A percentile compares a stretch with the other conserved stretches of the same genome.
phyloP scores from a whole-genome alignment of 106 monocot genomes.

The Amphibolis antarctica region DNA sequence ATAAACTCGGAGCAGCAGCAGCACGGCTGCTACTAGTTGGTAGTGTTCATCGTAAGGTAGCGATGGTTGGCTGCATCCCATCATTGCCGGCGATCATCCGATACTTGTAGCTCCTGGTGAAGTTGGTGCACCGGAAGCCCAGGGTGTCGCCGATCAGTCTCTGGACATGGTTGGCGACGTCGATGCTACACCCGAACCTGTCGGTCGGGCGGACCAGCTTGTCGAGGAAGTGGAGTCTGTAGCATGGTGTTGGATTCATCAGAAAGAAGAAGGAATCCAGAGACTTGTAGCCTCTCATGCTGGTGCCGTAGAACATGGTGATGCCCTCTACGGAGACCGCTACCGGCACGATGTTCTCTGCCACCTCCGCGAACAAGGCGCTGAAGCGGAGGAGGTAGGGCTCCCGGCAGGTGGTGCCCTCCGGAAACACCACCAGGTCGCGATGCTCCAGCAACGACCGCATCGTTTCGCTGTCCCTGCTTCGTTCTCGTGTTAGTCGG shows the following conservation, averaged over 20 bases:
- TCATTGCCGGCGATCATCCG: constrained; percentile 30
- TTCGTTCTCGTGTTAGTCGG: constrained; percentile 22
- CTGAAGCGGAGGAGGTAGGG: constrained; percentile 49
- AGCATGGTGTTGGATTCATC: constrained; percentile 40
- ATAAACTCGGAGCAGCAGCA: too few species aligned
- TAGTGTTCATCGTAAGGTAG: too few species aligned
- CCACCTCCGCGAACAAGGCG: constrained; percentile 41
- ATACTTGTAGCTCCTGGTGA: constrained; percentile 32
- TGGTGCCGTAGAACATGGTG: constrained; percentile 43
- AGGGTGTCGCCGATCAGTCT: constrained; percentile 12
- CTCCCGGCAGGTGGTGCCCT: constrained; percentile 55
- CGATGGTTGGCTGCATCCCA: constrained; percentile 11
- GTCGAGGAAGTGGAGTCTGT: constrained; percentile 17
- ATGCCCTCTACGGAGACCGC: constrained; percentile 17
- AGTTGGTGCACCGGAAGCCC: constrained; percentile 26
- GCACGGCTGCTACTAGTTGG: too few species aligned
- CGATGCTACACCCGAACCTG: not conserved
- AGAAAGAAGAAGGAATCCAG: constrained; percentile 48
- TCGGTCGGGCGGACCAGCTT: not conserved
- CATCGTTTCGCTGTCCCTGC: constrained; percentile 19
- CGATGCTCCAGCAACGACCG: constrained; percentile 4
- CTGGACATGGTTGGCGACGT: constrained; percentile 25
- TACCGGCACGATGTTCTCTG: constrained; percentile 27
- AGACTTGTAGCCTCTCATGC: constrained; percentile 32
- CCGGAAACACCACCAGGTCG: constrained; percentile 40